Evolutionary conservation across 495 filamentous ascomycete genomes (phyloP), one percentile per base, ranked within the genome.

Genomic region (Hypoxylon perforatum): DNA sequence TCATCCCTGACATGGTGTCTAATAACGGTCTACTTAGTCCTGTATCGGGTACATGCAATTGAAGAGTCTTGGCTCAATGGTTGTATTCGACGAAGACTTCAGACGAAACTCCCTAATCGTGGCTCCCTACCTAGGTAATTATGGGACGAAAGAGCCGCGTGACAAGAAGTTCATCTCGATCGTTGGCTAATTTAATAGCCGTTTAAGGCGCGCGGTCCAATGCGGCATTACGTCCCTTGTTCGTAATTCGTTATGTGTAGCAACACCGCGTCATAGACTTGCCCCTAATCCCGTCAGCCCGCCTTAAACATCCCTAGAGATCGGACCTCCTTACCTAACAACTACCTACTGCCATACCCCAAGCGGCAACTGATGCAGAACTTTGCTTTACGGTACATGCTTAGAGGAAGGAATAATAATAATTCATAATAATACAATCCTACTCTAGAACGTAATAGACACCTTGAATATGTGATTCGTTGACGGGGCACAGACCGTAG

Each of bases 81-180:
- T 33, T 33, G 1, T 10, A 33, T 33, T 33, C 30, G 30, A 33
- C n/a, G n/a, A n/a, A n/a, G 11, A 33, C 30, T 9, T 33, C 8
- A 33, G 30, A 33, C 30, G 8, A 9, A 33, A 33, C 4, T 39
- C 50, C 30, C 42, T n/a, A 49, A 3, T 36, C 25, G 17, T 44
- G 41, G 39, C 47, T 54, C n/a, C n/a, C n/a, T n/a, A n/a, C n/a
- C n/a, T n/a, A n/a, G n/a, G n/a, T n/a, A 50, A 45, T 6, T 41
- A 47, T 41, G 22, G 21, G 51, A 2, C 42, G 14, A 50, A 7
- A 12, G 18, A 18, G 33, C 44, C 54, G 30, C 61, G 54, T 59
- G 66, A 65, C 47, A 21, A 45, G 22, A n/a, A 15, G 47, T n/a
- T 53, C 46, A 65, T 61, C 61, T 65, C 66, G 66, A 64, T 65